Conservation (phyloP, 192 early-diverging fungal species). For the Linnemannia zychae region DNA sequence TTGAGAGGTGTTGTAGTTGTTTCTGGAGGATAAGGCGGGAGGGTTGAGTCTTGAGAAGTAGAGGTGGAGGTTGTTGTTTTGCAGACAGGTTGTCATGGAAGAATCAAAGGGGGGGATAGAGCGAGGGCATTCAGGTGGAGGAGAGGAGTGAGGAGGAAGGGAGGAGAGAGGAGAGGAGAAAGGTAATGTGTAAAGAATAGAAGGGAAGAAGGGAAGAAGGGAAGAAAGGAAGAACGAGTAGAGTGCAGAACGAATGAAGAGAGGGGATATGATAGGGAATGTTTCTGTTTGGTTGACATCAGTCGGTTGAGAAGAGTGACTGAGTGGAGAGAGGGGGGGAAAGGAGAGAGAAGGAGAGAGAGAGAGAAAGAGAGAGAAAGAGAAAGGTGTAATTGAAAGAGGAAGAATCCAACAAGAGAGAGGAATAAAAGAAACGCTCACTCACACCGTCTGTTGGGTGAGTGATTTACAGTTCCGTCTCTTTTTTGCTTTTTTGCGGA, state of each 20-base stretch:
- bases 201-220: neutral
- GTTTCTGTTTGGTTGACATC: too few relatives aligned
- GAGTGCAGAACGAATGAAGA: neutral
- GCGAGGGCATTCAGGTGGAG: neutral
- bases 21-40: neutral
- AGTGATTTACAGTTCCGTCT: too few relatives aligned
- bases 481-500: constrained; percentile 6
- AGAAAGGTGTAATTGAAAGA: neutral
- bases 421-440: too few relatives aligned
- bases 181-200: neutral
- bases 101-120: neutral
- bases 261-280: too few relatives aligned
- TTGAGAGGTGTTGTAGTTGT: neutral
- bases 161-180: neutral
- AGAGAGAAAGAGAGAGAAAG: neutral
- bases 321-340: neutral
- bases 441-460: too few relatives aligned
- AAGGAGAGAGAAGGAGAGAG: neutral
- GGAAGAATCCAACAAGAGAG: too few relatives aligned
- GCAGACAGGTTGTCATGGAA: neutral
- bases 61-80: neutral
- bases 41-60: neutral
- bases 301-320: too few relatives aligned
- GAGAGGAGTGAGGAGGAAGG: neutral
- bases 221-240: neutral